A percentile compares a stretch with the other conserved stretches of the same genome.
Evolutionary conservation across 108 stramenopile genomes (phyloP).

Genomic region (Tribonema minus): DNA sequence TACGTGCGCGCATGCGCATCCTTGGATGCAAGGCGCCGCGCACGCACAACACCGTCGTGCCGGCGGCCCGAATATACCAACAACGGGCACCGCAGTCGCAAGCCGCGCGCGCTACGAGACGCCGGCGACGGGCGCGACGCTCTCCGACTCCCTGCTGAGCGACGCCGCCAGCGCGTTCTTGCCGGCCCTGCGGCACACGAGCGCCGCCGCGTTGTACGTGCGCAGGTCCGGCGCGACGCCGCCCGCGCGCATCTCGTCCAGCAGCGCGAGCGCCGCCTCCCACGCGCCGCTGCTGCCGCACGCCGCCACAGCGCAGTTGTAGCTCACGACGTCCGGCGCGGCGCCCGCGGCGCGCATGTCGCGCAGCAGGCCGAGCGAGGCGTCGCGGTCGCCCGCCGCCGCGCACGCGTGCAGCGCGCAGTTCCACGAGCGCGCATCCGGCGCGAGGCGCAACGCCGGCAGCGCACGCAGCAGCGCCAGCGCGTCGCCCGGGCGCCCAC

Average conservation of each 20-base stretch:
- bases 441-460: not conserved
- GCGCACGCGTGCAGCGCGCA: not conserved
- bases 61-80: no score
- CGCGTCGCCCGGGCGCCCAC: no score
- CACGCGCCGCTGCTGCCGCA: constrained; percentile 8
- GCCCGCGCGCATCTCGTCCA: constrained; percentile 20
- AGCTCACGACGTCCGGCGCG: constrained; percentile 12
- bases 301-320: constrained; percentile 17
- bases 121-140: no score
- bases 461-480: not conserved
- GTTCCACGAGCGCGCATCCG: not conserved
- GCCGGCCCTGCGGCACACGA: no score
- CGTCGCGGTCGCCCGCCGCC: not conserved
- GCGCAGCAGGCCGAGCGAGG: constrained; percentile 4
- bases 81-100: no score
- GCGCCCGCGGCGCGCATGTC: constrained; percentile 7
- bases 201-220: constrained; percentile 7
- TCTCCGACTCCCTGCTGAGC: no score
- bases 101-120: no score
- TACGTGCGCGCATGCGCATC: no score
- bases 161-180: no score
- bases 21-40: no score
- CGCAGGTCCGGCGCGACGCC: not conserved
- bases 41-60: no score
- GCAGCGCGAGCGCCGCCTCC: constrained; percentile 6